These are phyloP conservation scores for Cylindrotheca fusiformis DNA, from an alignment of 108 stramenopile genomes.

Conservation along the genomic window DNA sequence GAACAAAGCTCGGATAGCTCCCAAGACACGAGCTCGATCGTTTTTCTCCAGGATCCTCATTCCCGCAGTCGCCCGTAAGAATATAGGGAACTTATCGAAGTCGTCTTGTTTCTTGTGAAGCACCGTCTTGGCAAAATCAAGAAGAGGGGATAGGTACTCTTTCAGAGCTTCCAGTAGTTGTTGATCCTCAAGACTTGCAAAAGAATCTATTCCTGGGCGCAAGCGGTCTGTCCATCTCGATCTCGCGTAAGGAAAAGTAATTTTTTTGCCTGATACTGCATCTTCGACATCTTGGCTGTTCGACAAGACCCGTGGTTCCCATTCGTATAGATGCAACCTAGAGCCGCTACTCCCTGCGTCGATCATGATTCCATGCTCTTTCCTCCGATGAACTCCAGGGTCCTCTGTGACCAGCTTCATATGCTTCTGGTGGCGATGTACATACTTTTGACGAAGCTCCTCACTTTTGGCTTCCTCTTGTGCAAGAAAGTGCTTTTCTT, in stretches of 20 bases:
- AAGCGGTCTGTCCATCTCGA: conserved; percentile 87
- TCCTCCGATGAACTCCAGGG: conserved; percentile 40
- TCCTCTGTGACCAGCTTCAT: conserved; percentile 35
- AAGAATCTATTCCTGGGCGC: conserved; percentile 74
- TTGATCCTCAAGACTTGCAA: conserved; percentile 43
- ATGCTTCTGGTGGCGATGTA: conserved; percentile 36
- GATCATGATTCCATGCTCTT: conserved; percentile 78
- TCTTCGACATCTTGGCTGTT: conserved; percentile 33
- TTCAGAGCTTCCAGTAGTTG: conserved; percentile 47
- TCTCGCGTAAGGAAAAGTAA: conserved; percentile 65
- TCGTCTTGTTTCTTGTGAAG: conserved; percentile 64
- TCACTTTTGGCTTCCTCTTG: conserved; percentile 14
- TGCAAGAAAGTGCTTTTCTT: conserved; percentile 7
- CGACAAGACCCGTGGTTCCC: conserved; percentile 53
- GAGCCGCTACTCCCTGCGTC: conserved; percentile 91
- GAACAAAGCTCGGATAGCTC: conserved; percentile 56
- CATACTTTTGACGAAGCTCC: conserved; percentile 7
- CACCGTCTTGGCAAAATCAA: conserved; percentile 81
- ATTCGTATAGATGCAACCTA: conserved; percentile 91
- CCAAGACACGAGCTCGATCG: conserved; percentile 52
- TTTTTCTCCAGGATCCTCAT: conserved; percentile 70
- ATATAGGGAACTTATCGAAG: conserved; percentile 82
- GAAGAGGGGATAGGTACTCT: conserved; percentile 71
- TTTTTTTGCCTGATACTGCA: conserved; percentile 31
- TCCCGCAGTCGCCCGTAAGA: conserved; percentile 91